Base-by-base conservation (phyloP, 495 filamentous ascomycete genomes). In the Polyplosphaeria fusca region DNA sequence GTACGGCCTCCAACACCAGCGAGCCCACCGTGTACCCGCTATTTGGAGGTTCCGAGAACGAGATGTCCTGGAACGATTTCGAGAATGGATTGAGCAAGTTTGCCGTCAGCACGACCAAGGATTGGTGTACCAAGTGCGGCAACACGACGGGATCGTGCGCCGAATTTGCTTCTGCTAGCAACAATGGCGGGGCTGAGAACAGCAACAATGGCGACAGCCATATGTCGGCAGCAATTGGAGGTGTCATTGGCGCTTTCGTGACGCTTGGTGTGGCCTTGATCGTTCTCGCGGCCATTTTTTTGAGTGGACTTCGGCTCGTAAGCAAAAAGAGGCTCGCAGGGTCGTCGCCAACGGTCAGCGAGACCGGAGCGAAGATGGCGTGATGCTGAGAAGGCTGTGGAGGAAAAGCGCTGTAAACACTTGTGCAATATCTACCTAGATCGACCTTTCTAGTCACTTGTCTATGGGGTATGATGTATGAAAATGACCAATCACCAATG, bases 121-220 rank as follows among this genome's bases (percentile, higher is more conserved):
- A 82, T 20, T 95, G 89, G 89, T 95, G 89, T 67, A 47, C 61
- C 0, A 67, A 71, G 37, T 95, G 89, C 63, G 79, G 80, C n/a
- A 81, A 84, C 41, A 73, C 71, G 0, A 80, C 79, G 2, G 74
- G 79, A 1, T 74, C 81, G 30, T 94, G 89, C 65, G 73, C 79
- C 9, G 73, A 70, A 3, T 70, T 71, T 18, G 52, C 69, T 14
- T 14, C 19, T 5, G 11, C 28, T 26, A 4, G 42, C 38, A 20
- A 19, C 3, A 13, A n/a, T 7, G 18, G 56, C 5, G 14, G 40
- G 18, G 1, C 26, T 1, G 23, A 43, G 19, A 38, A 26, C 13
- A 24, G 48, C 19, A 35, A 24, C 25, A 46, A 47, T 2, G 32
- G 46, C 40, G 68, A 32, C 61, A 46, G 60, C 76, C 56, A 79